Evolutionary conservation across 163 green algal species (phyloP), one percentile per base, ranked within the genome.

Genomic region (Prototheca wickerhamii): DNA sequence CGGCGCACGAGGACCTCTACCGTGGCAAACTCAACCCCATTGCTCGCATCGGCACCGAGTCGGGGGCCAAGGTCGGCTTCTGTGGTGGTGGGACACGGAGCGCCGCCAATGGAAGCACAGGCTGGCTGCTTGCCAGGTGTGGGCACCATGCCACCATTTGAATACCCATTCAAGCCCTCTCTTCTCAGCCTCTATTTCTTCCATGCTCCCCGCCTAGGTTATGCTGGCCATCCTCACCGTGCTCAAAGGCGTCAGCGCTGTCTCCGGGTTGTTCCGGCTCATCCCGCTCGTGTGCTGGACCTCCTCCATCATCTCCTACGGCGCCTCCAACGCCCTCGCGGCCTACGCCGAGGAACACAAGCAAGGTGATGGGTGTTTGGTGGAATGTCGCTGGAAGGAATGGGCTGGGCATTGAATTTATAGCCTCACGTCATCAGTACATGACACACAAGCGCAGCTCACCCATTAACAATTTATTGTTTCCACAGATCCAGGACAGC

Each of bases 1-100:
- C 93, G 65, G 85, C 87, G 30, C 66, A 84, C 26, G 82, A 79
- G 10, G 91, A 97, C 69, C 73, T 37, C 1, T 74, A 75, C 4
- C 80, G 80, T 2, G 84, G 86, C 54, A 98, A 98, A 73, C 73
- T 81, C 46, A 97, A 90, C 3, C 92, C 92, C 0, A 63, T 96
- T 4, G 91, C 96, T 28, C 72, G 83, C 4, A 67, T 96, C 35
- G 90, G 90, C 50, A 75, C 64, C 25, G 43, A 66, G 26, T 61
- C 67, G 44, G 50, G 25, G 28, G 64, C 37, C 0, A 10, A 44
- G 37, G 37, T 44, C 10, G 37, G 37, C 1, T 10, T 15, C 10
- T 10, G 15, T 1, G 37, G 37, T 15, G 15, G 37, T 15, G 1
- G 15, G 37, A 15, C 10, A 0, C 10, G 37, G 37, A 44, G 37